These are phyloP conservation scores for Aspergillus glaucus DNA, from an alignment of 2,329 filamentous ascomycete genomes.

Conservation along the genomic window DNA sequence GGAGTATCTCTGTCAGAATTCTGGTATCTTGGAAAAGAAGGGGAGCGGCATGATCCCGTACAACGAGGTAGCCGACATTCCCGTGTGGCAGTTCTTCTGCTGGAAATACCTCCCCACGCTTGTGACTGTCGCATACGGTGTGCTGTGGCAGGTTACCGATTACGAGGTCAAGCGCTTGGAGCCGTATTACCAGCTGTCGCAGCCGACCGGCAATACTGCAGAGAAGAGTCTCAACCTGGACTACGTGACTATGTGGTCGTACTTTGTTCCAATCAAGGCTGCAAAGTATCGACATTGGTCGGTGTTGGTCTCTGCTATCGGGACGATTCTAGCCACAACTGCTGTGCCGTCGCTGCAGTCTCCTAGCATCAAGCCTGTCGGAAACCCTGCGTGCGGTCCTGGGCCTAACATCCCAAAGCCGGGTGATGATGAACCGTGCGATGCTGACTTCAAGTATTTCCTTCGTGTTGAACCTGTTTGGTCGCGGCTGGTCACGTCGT, in stretches of 20 bases:
- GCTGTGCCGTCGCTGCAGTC: constrained; percentile 43
- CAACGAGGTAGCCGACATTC: constrained; percentile 21
- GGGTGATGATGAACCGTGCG: constrained; percentile 16
- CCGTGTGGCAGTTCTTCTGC: constrained; percentile 24
- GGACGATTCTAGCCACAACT: constrained; percentile 40
- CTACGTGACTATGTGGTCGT: constrained; percentile 43
- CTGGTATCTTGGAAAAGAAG: constrained; percentile 32
- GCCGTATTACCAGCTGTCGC: constrained; percentile 42
- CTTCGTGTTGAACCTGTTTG: constrained; percentile 39
- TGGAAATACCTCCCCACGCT: constrained; percentile 41
- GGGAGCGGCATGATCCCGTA: constrained; percentile 23
- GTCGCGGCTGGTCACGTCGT: constrained; percentile 39
- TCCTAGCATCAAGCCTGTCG: constrained; percentile 37
- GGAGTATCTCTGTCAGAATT: constrained; percentile 28
- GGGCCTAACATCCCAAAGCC: not conserved
- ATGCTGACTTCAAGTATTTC: constrained; percentile 28
- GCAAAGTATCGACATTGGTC: constrained; percentile 42
- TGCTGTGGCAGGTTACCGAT: constrained; percentile 46
- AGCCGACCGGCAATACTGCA: constrained; percentile 24
- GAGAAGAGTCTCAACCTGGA: constrained; percentile 42
- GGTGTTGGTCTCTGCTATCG: constrained; percentile 41
- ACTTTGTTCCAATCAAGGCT: constrained; percentile 42
- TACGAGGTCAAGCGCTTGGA: constrained; percentile 48
- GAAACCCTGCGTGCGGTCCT: constrained; percentile 23
- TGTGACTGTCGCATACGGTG: constrained; percentile 44